phyloP scores from a whole-genome alignment of 2,329 filamentous ascomycete genomes.

The Scytalidium sp. region DNA sequence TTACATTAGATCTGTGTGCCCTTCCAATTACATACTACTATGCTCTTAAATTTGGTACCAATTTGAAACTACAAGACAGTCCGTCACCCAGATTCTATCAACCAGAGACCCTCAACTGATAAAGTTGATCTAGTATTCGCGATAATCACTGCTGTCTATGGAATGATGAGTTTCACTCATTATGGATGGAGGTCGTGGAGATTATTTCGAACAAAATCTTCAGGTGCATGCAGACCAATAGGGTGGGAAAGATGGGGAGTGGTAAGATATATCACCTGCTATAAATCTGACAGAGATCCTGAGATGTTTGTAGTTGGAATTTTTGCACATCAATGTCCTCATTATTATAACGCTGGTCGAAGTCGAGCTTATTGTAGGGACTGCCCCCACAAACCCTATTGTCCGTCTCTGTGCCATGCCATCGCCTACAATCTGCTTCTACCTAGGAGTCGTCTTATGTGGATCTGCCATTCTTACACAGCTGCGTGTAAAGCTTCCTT shows the following conservation, averaged over 20 bases:
- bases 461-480: constrained; percentile 17
- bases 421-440: constrained; percentile 23
- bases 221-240: constrained; percentile 19
- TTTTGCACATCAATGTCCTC: constrained; percentile 21
- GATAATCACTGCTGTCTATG: constrained; percentile 22
- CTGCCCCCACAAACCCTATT: constrained; percentile 17
- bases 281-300: not conserved
- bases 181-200: constrained; percentile 20
- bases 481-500: constrained; percentile 14
- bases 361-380: constrained; percentile 21
- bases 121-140: constrained; percentile 18
- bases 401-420: constrained; percentile 23
- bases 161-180: constrained; percentile 23
- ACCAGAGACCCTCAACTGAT: not conserved
- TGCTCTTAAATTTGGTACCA: constrained; percentile 21
- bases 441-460: constrained; percentile 19
- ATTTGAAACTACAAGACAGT: constrained; percentile 19
- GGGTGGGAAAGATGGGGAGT: constrained; percentile 26
- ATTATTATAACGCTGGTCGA: constrained; percentile 20
- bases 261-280: constrained; percentile 10
- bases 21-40: constrained; percentile 24
- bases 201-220: constrained; percentile 15
- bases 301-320: constrained; percentile 14
- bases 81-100: constrained; percentile 1
- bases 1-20: constrained; percentile 18